A percentile compares a stretch with the other conserved stretches of the same genome.
Evolutionary conservation across 2,329 filamentous ascomycete species (phyloP).

Genomic region (Chaetomium strumarium): DNA sequence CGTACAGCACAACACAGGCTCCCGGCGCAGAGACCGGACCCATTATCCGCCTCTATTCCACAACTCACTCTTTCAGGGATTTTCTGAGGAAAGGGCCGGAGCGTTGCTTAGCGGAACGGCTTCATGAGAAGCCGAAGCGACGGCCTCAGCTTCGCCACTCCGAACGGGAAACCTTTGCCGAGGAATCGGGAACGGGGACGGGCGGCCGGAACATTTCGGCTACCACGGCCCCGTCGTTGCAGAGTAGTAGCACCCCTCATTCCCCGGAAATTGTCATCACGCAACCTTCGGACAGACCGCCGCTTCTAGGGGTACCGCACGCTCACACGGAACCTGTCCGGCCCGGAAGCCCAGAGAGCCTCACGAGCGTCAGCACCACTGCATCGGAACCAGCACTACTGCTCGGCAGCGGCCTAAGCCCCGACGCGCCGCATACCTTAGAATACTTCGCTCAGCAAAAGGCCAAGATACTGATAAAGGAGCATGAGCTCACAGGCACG

Average conservation of each 20-base stretch:
- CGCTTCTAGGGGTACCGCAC: constrained; percentile 30
- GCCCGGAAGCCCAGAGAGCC: constrained; percentile 28
- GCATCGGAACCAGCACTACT: constrained; percentile 29
- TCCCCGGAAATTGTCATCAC: constrained; percentile 38
- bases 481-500: constrained; percentile 24
- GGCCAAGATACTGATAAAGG: constrained; percentile 17
- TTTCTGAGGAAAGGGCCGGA: constrained; percentile 53
- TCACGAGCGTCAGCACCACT: constrained; percentile 24
- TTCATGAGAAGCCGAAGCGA: constrained; percentile 30
- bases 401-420: neutral
- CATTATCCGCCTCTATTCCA: constrained; percentile 46
- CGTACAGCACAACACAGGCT: constrained; percentile 28
- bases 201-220: constrained; percentile 8
- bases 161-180: neutral
- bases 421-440: constrained; percentile 13
- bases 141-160: neutral
- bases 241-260: constrained; percentile 7
- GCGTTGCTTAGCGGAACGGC: constrained; percentile 46
- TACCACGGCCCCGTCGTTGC: constrained; percentile 14
- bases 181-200: constrained; percentile 12
- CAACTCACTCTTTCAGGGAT: constrained; percentile 44
- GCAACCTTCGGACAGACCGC: constrained; percentile 27
- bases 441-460: constrained; percentile 17
- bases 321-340: constrained; percentile 27
- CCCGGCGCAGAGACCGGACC: constrained; percentile 30